Evolutionary conservation across 306 rosid genomes (phyloP).

Genomic region (Cucumis cinereus): DNA sequence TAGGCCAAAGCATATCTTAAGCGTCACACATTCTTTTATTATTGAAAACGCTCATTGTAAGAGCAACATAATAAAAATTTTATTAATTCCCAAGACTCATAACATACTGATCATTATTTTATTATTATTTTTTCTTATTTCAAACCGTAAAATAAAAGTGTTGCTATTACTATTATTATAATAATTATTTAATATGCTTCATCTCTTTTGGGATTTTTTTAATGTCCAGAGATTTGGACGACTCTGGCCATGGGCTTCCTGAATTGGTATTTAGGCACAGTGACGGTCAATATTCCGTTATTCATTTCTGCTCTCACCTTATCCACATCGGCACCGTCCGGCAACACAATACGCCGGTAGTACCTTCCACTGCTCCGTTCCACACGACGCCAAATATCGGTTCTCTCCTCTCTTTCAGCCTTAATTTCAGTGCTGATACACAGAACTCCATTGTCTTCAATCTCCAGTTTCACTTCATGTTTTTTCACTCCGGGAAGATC

Average conservation of each 20-base stretch:
- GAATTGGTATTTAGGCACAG: conserved; percentile 20
- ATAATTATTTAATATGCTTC: neutral
- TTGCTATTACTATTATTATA: neutral
- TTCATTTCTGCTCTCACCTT: conserved; percentile 26
- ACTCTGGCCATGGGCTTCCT: neutral
- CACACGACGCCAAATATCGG: conserved; percentile 15
- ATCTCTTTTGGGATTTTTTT: neutral
- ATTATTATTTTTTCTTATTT: neutral
- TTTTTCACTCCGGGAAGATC: conserved; percentile 26
- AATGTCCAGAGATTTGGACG: conserved; percentile 14
- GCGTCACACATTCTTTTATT: neutral
- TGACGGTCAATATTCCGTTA: conserved; percentile 29
- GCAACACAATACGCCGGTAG: conserved; percentile 22
- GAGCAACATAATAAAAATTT: neutral
- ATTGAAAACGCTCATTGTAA: neutral
- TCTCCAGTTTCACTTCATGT: conserved; percentile 33
- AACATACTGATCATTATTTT: too few relatives aligned
- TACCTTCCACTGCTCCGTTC: conserved; percentile 23
- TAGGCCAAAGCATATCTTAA: neutral
- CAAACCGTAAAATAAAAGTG: neutral
- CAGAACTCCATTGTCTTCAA: conserved; percentile 22
- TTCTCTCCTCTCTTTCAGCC: conserved; percentile 19
- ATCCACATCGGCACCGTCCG: conserved; percentile 19
- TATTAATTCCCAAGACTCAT: too few relatives aligned
- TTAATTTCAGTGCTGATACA: conserved; percentile 22